A percentile compares a stretch with the other conserved stretches of the same genome.
These are phyloP conservation scores for Lichina pygmaea DNA, from an alignment of 495 filamentous ascomycete genomes.

Conservation along the genomic window DNA sequence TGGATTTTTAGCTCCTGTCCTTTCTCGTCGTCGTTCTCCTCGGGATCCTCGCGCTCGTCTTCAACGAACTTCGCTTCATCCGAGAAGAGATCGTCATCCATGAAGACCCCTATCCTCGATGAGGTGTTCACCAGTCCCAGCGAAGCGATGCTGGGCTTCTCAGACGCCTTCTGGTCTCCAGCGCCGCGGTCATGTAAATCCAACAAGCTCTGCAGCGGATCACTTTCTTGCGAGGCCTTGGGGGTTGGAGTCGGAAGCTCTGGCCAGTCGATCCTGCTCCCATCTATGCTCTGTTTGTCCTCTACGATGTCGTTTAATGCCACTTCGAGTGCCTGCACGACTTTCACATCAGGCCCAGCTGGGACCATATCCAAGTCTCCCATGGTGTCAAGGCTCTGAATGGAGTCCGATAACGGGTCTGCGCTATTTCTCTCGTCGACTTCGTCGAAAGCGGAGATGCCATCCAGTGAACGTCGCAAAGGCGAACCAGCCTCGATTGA, in stretches of 20 bases:
- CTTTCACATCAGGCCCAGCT: constrained; percentile 16
- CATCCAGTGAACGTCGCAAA: constrained; percentile 28
- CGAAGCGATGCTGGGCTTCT: constrained; percentile 69
- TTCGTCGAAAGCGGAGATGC: constrained; percentile 23
- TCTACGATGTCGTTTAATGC: constrained; percentile 91
- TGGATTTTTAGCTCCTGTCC: constrained; percentile 42
- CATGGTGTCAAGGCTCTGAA: constrained; percentile 24
- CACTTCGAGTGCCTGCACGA: constrained; percentile 82
- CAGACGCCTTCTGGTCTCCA: constrained; percentile 20
- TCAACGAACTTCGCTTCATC: constrained; percentile 71
- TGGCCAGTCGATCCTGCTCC: constrained; percentile 17
- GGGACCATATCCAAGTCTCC: constrained; percentile 4
- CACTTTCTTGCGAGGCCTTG: constrained; percentile 10
- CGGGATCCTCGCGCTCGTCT: constrained; percentile 57
- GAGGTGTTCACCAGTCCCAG: constrained; percentile 65
- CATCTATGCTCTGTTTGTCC: constrained; percentile 33
- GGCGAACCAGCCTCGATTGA: constrained; percentile 13
- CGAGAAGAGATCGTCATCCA: constrained; percentile 74
- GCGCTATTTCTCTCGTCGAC: constrained; percentile 43
- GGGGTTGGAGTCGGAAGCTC: constrained; percentile 17
- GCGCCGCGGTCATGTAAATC: constrained; percentile 6
- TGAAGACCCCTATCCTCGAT: constrained; percentile 64
- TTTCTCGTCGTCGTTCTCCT: constrained; percentile 29
- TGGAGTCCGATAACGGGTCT: constrained; percentile 32
- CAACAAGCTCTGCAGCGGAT: constrained; percentile 18